These are phyloP conservation scores for Penicillium decumbens DNA, from an alignment of 2,329 filamentous ascomycete species.

Conservation along the genomic window DNA sequence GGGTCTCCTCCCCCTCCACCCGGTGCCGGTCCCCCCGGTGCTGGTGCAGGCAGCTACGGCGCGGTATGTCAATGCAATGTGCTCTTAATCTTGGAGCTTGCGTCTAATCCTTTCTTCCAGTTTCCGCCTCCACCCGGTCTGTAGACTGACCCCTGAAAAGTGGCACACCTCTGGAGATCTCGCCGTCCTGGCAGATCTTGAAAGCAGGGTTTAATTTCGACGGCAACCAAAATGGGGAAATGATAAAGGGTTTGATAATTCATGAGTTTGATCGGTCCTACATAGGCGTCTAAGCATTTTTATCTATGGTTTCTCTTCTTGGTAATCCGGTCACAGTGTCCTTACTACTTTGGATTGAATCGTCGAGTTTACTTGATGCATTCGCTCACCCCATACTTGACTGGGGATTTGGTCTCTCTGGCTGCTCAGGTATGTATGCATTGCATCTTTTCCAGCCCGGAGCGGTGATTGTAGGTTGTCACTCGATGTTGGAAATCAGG, in stretches of 20 bases:
- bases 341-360: background rate
- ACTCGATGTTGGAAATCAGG: background rate
- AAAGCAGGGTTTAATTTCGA: background rate
- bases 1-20: constrained; percentile 57
- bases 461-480: background rate
- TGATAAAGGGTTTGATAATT: background rate
- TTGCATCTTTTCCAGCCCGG: background rate
- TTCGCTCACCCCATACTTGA: background rate
- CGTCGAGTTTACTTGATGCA: background rate
- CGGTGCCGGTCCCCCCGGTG: constrained; percentile 13
- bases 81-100: background rate
- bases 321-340: background rate
- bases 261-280: background rate
- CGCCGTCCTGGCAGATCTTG: background rate
- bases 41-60: constrained; percentile 55
- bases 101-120: background rate
- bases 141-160: constrained; percentile 2
- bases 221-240: background rate
- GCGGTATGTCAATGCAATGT: constrained; percentile 50
- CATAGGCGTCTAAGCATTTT: background rate
- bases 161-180: background rate
- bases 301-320: background rate
- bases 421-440: background rate
- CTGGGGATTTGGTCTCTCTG: background rate
- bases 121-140: background rate